phyloP scores from a whole-genome alignment of 2,329 filamentous ascomycete genomes.

The Bipolaris zeicola region DNA sequence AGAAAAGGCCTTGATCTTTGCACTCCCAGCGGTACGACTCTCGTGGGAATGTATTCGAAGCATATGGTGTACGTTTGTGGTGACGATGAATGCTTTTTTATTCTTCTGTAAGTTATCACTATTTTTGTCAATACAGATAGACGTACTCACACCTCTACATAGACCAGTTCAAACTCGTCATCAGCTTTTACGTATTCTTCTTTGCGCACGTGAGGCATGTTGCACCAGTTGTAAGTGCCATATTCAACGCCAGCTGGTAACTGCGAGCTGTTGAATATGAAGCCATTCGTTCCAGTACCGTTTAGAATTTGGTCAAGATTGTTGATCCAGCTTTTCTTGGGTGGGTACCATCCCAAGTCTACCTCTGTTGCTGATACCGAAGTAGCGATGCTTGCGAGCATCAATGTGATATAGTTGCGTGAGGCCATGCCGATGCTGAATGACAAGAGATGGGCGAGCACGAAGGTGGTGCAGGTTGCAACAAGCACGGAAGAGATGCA shows the following conservation, averaged over 20 bases:
- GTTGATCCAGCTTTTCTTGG: conserved; percentile 59
- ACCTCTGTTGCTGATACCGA: conserved; percentile 23
- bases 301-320: conserved; percentile 63
- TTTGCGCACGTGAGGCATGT: conserved; percentile 81
- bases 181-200: conserved; percentile 65
- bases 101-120: neutral
- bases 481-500: conserved; percentile 19
- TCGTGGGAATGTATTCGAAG: conserved; percentile 74
- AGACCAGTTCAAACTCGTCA: conserved; percentile 67
- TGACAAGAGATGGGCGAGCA: conserved; percentile 26
- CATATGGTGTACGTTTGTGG: conserved; percentile 83
- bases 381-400: conserved; percentile 28
- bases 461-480: conserved; percentile 24
- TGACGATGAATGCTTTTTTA: conserved; percentile 69
- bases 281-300: conserved; percentile 70
- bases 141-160: conserved; percentile 71
- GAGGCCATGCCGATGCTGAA: conserved; percentile 30
- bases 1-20: conserved; percentile 70
- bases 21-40: conserved; percentile 78
- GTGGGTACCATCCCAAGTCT: conserved; percentile 44
- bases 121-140: neutral
- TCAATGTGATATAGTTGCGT: conserved; percentile 21
- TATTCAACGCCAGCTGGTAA: conserved; percentile 61
- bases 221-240: conserved; percentile 79
- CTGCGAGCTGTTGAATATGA: conserved; percentile 71